Percentiles rank a stretch among this genome's conserved stretches.
These are phyloP conservation scores for Evansstolkia leycettana DNA, from an alignment of 495 filamentous ascomycete species.

Conservation along the genomic window DNA sequence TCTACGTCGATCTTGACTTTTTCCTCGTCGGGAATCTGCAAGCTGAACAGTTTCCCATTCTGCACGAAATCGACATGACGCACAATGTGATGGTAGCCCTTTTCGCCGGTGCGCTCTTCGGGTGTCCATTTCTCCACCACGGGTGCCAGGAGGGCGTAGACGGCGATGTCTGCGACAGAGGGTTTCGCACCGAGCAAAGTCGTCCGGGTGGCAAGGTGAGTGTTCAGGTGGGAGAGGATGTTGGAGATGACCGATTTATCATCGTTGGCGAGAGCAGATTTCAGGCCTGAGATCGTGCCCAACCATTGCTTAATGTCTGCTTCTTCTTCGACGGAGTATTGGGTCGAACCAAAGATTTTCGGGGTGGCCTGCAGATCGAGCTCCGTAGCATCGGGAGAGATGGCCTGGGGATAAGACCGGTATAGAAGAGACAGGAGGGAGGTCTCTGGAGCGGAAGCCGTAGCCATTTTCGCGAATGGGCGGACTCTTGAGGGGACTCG, in stretches of 20 bases:
- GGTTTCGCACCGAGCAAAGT: conserved; percentile 86
- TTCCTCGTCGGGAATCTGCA: conserved; percentile 58
- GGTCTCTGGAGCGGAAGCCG: conserved; percentile 35
- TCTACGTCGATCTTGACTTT: conserved; percentile 71
- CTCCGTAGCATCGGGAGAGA: conserved; percentile 38
- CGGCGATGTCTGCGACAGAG: conserved; percentile 75
- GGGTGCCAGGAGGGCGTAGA: conserved; percentile 72
- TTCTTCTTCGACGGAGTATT: conserved; percentile 64
- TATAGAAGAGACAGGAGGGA: conserved; percentile 42
- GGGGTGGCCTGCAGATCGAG: conserved; percentile 38
- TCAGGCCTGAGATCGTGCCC: conserved; percentile 56
- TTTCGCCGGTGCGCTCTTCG: conserved; percentile 82
- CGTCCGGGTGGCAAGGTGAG: conserved; percentile 75
- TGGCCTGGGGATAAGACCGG: conserved; percentile 36
- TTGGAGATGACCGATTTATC: conserved; percentile 36
- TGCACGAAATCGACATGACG: conserved; percentile 91
- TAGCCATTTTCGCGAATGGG: conserved; percentile 31
- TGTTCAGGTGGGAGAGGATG: conserved; percentile 65
- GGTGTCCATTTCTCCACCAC: conserved; percentile 67
- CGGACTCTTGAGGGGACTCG: conserved; percentile 7
- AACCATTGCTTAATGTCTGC: conserved; percentile 84
- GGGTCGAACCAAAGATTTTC: conserved; percentile 52
- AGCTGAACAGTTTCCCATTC: conserved; percentile 65
- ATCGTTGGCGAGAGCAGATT: conserved; percentile 41
- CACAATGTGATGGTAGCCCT: conserved; percentile 83